A percentile compares a stretch with the other conserved stretches of the same genome.
phyloP scores from a whole-genome alignment of 2,329 filamentous ascomycete species.

The Xylaria sp. region DNA sequence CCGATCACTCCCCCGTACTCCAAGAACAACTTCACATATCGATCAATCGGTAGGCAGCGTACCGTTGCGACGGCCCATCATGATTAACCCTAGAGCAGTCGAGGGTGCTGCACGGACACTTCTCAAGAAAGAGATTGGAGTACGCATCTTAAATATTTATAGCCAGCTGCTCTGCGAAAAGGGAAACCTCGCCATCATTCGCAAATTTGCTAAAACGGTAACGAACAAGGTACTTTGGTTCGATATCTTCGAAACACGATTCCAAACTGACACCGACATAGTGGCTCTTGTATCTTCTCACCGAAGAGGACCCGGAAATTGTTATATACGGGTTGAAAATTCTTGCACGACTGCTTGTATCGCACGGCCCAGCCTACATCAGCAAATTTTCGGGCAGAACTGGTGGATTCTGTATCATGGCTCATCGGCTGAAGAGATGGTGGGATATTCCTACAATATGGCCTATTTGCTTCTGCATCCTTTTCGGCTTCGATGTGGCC shows the following conservation, averaged over 20 bases:
- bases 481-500: slow-evolving; percentile 86
- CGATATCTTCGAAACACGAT: slow-evolving; percentile 37
- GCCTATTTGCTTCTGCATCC: slow-evolving; percentile 86
- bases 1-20: slow-evolving; percentile 61
- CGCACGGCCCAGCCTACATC: slow-evolving; percentile 82
- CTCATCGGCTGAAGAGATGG: slow-evolving; percentile 82
- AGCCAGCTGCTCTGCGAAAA: slow-evolving; percentile 80
- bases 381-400: slow-evolving; percentile 85
- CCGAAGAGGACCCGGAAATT: slow-evolving; percentile 84
- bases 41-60: slow-evolving; percentile 56
- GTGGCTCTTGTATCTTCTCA: slow-evolving; percentile 92
- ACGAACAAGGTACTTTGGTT: slow-evolving; percentile 81
- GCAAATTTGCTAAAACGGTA: slow-evolving; percentile 91
- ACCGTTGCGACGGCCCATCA: slow-evolving; percentile 51
- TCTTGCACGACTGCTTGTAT: slow-evolving; percentile 82
- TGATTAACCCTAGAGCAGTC: slow-evolving; percentile 49
- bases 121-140: slow-evolving; percentile 76
- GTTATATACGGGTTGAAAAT: slow-evolving; percentile 85
- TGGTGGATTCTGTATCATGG: slow-evolving; percentile 88
- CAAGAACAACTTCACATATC: slow-evolving; percentile 55
- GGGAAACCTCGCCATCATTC: slow-evolving; percentile 73
- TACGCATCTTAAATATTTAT: slow-evolving; percentile 80
- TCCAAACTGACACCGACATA: slow-evolving; percentile 55
- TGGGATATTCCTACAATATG: slow-evolving; percentile 88
- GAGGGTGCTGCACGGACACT: slow-evolving; percentile 54